These are phyloP conservation scores for Dittrichia graveolens DNA, from an alignment of 129 eudicot species.

Conservation along the genomic window DNA sequence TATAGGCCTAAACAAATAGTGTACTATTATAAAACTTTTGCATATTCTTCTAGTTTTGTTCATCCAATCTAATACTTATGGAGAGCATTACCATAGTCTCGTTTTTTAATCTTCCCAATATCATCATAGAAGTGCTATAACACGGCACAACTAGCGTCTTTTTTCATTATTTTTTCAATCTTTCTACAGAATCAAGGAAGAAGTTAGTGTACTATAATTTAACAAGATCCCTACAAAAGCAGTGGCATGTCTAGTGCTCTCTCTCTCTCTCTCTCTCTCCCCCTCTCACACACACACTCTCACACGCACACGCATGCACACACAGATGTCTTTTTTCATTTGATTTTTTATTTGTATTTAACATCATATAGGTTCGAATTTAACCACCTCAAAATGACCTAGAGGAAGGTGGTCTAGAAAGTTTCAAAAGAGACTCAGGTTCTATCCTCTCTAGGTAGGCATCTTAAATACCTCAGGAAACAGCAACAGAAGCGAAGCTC, in stretches of 20 bases:
- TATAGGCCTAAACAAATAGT: background rate
- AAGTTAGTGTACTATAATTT: background rate
- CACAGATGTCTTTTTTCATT: too few species aligned
- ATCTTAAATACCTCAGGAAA: too few species aligned
- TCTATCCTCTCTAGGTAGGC: too few species aligned
- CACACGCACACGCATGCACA: too few species aligned
- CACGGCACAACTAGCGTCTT: background rate
- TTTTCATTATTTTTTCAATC: background rate
- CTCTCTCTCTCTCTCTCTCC: too few species aligned
- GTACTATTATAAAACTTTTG: background rate
- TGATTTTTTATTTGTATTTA: too few species aligned
- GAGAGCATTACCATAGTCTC: conserved; percentile 4
- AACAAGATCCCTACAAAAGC: background rate
- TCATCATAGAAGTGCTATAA: background rate
- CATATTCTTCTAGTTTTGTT: conserved; percentile 6
- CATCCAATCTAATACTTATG: background rate
- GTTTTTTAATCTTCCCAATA: background rate
- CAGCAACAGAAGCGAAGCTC: too few species aligned
- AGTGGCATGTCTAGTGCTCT: background rate
- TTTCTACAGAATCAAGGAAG: background rate
- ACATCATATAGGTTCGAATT: too few species aligned
- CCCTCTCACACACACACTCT: too few species aligned
- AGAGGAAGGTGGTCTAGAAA: too few species aligned
- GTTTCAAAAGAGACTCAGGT: too few species aligned
- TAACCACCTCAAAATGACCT: too few species aligned